Conservation (phyloP, 2,329 filamentous ascomycete genomes). For the Fusarium sp. region DNA sequence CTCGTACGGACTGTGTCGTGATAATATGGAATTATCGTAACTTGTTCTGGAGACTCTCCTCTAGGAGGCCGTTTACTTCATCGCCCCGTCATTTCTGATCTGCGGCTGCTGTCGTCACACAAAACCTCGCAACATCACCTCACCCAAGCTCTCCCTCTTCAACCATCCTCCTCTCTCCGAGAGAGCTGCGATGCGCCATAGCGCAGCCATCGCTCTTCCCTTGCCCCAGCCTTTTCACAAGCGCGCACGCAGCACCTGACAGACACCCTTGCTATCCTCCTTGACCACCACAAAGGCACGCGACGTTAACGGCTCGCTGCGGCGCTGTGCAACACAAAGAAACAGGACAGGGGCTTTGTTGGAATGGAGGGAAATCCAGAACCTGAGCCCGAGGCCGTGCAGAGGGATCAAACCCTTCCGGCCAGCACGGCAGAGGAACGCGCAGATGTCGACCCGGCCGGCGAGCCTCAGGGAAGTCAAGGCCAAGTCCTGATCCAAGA, state of each 20-base stretch:
- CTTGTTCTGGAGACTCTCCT: conserved; percentile 1
- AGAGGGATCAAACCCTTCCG: conserved; percentile 4
- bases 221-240: conserved; percentile 14
- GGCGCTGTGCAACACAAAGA: conserved; percentile 25
- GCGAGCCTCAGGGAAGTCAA: conserved; percentile 22
- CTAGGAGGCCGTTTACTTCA: background rate
- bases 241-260: conserved; percentile 16
- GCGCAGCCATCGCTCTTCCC: conserved; percentile 15
- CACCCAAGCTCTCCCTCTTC: conserved; percentile 16
- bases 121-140: conserved; percentile 6
- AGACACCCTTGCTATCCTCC: conserved; percentile 7
- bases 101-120: background rate
- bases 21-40: conserved; percentile 9
- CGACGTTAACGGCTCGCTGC: background rate
- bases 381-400: conserved; percentile 29
- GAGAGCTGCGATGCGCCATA: conserved; percentile 31
- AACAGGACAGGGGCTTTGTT: conserved; percentile 15
- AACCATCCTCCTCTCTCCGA: conserved; percentile 2
- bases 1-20: background rate
- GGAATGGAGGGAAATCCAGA: conserved; percentile 50
- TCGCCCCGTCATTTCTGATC: background rate
- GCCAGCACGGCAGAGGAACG: conserved; percentile 8
- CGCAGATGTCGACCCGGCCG: conserved; percentile 17
- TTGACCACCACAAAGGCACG: conserved; percentile 15
- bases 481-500: conserved; percentile 15